Conservation (phyloP, 2,329 filamentous ascomycete species). For the Diaporthe aspalathi region DNA sequence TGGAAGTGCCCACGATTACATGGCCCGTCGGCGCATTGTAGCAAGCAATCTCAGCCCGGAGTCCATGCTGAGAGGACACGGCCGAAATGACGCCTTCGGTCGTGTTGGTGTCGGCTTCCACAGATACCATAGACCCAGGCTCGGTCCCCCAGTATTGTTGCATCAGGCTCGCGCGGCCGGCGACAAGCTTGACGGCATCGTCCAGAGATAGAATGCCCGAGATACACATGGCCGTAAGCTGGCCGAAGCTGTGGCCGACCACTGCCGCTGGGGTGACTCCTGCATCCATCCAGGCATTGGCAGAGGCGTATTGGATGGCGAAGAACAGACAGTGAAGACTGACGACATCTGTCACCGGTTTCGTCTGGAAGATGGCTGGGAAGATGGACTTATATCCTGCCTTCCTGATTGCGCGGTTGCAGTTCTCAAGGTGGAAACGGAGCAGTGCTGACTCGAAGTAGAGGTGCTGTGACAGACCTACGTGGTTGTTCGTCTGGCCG, state of each 20-base stretch:
- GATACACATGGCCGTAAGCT: slow-evolving; percentile 49
- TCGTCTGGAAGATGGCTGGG: slow-evolving; percentile 51
- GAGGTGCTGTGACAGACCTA: slow-evolving; percentile 44
- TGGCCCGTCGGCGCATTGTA: slow-evolving; percentile 47
- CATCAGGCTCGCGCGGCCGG: slow-evolving; percentile 47
- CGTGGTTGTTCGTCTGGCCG: slow-evolving; percentile 49
- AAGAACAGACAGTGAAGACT: slow-evolving; percentile 49
- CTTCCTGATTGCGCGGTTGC: slow-evolving; percentile 39
- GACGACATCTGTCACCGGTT: slow-evolving; percentile 43
- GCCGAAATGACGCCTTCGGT: slow-evolving; percentile 7
- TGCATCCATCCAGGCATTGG: slow-evolving; percentile 48
- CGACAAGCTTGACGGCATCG: slow-evolving; percentile 47
- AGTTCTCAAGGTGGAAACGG: slow-evolving; percentile 43
- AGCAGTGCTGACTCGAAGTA: slow-evolving; percentile 46
- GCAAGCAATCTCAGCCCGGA: slow-evolving; percentile 46
- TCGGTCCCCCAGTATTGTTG: slow-evolving; percentile 48
- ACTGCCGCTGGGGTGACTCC: slow-evolving; percentile 46
- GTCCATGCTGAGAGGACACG: not conserved
- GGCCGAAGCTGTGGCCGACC: slow-evolving; percentile 52
- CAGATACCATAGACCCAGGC: slow-evolving; percentile 47
- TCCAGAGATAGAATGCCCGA: slow-evolving; percentile 45
- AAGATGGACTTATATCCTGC: slow-evolving; percentile 44
- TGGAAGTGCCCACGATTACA: slow-evolving; percentile 47
- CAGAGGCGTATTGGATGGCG: slow-evolving; percentile 2
- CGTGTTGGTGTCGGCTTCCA: slow-evolving; percentile 35